Conservation (phyloP, 768 basidiomycete genomes). For the Kockovaella imperatae region DNA sequence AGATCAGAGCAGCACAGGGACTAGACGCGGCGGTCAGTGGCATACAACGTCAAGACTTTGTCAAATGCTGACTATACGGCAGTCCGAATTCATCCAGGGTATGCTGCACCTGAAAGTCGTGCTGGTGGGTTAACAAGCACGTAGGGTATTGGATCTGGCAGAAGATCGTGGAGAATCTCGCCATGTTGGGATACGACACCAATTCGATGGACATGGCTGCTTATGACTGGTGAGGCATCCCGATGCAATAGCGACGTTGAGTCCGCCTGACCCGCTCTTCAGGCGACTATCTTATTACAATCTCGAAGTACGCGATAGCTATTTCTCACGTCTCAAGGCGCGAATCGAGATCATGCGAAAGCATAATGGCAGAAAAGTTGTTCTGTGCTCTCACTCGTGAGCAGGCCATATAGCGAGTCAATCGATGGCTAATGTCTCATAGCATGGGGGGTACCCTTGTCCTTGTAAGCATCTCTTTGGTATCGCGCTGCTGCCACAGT, state of each 20-base stretch:
- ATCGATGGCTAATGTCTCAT: slow-evolving; percentile 3
- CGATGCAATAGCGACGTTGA: background rate
- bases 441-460: slow-evolving; percentile 45
- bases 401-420: slow-evolving; percentile 17
- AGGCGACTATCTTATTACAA: slow-evolving; percentile 58
- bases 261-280: too few relatives aligned
- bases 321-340: slow-evolving; percentile 54
- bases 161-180: slow-evolving; percentile 76
- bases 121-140: slow-evolving; percentile 2
- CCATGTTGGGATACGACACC: slow-evolving; percentile 82
- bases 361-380: slow-evolving; percentile 67
- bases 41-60: background rate
- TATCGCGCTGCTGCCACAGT: background rate
- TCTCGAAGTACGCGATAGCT: slow-evolving; percentile 59
- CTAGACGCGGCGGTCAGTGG: slow-evolving; percentile 72
- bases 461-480: slow-evolving; percentile 11
- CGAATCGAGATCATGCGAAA: slow-evolving; percentile 72
- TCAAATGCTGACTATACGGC: background rate
- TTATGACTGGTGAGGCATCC: slow-evolving; percentile 69
- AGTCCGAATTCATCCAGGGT: slow-evolving; percentile 41
- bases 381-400: slow-evolving; percentile 56
- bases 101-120: slow-evolving; percentile 5
- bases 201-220: slow-evolving; percentile 44
- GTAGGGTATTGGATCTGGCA: slow-evolving; percentile 92
- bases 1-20: slow-evolving; percentile 85